These are phyloP conservation scores for Sporothrix variecibatus DNA, from an alignment of 2,329 filamentous ascomycete species.

Conservation along the genomic window DNA sequence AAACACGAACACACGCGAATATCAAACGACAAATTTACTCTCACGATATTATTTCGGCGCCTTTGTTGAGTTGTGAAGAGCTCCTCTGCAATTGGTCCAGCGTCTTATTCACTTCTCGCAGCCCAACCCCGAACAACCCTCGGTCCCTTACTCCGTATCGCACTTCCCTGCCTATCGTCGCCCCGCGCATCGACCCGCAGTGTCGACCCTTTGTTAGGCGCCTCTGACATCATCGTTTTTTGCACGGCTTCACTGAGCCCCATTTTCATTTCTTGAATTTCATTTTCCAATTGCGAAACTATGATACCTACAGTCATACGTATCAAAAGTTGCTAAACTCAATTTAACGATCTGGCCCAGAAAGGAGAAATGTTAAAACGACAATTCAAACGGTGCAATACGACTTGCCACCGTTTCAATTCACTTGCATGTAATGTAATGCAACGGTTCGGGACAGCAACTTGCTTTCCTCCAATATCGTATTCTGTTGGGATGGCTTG, in stretches of 20 bases:
- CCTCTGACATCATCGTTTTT: constrained; percentile 18
- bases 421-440: background rate
- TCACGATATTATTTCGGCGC: background rate
- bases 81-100: background rate
- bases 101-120: background rate
- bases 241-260: background rate
- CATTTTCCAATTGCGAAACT: background rate
- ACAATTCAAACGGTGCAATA: background rate
- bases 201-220: background rate
- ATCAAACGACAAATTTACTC: background rate
- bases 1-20: background rate
- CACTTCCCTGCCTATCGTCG: background rate
- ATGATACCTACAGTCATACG: background rate
- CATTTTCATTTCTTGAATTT: background rate
- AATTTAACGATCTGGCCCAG: background rate
- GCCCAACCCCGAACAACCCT: background rate
- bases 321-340: background rate
- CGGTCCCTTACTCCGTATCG: background rate
- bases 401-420: background rate
- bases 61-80: too few relatives aligned
- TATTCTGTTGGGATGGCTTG: background rate
- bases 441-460: background rate
- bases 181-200: background rate
- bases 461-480: background rate
- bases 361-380: background rate